Conservation (phyloP, 371 early-diverging fungal genomes). For the Capniomyces stellatus region DNA sequence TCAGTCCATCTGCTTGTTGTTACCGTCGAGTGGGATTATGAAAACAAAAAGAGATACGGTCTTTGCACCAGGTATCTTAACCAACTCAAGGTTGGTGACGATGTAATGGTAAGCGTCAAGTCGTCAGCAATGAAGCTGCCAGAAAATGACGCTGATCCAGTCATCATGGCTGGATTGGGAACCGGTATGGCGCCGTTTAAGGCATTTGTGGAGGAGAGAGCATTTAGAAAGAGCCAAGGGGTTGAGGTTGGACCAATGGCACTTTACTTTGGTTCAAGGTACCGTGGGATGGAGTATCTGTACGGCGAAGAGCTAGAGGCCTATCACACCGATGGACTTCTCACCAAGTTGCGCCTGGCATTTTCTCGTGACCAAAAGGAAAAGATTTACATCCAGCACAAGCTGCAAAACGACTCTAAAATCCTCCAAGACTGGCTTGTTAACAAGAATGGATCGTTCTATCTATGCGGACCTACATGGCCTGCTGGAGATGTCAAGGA, state of each 20-base stretch:
- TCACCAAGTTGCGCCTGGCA: conserved; percentile 70
- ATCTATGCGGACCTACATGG: conserved; percentile 90
- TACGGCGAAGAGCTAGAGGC: conserved; percentile 90
- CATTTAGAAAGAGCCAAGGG: conserved; percentile 51
- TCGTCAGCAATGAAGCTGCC: conserved; percentile 90
- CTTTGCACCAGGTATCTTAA: conserved; percentile 81
- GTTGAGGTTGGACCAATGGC: conserved; percentile 73
- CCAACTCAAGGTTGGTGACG: conserved; percentile 40
- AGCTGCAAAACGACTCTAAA: conserved; percentile 66
- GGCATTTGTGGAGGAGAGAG: conserved; percentile 86
- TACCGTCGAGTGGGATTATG: conserved; percentile 60
- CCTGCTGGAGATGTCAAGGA: conserved; percentile 85
- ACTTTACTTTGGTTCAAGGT: conserved; percentile 85
- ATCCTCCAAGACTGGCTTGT: conserved; percentile 54
- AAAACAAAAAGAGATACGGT: conserved; percentile 52
- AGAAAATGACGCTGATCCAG: conserved; percentile 57
- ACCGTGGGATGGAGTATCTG: conserved; percentile 76
- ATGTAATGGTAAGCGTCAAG: conserved; percentile 74
- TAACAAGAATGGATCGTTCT: conserved; percentile 60
- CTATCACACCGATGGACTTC: conserved; percentile 63
- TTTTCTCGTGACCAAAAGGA: conserved; percentile 85
- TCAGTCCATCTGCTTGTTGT: conserved; percentile 77
- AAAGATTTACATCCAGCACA: conserved; percentile 90
- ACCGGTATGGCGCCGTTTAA: conserved; percentile 97
- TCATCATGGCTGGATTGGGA: conserved; percentile 90